Base-by-base conservation (phyloP, 148 eudicot genomes). In the Chenopodium berlandieri region DNA sequence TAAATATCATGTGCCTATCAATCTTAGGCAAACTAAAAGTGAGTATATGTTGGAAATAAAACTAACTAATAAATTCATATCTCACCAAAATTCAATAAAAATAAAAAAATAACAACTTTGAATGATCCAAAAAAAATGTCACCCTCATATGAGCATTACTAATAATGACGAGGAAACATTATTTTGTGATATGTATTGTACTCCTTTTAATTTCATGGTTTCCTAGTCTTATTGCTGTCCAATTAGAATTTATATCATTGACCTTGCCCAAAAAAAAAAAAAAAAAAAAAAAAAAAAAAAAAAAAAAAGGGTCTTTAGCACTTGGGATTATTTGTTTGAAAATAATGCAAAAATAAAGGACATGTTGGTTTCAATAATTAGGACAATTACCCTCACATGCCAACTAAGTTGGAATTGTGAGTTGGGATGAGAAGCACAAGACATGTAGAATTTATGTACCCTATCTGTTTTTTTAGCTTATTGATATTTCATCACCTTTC, bases 281-380 rank as follows among this genome's bases (percentile, higher is more conserved):
- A 5, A 5, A 37, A 6, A 4, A 31, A 31, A 31, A 31, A 40
- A 17, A 46, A 72, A 19, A 71, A 40, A 40, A 40, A 32, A 1
- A 37, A 40, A 40, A 40, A 71, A 5, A 12, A 23, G 75, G 47
- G 30, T 22, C 75, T 22, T 20, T 72, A 19, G 74, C 25, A 47
- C 16, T 47, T 74, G 19, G 20, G 77, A 50, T 7, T 71, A 17
- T 71, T 13, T 71, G 48, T 71, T 40, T 71, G 14, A 19, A 32
- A 19, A 44, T 46, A 44, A 40, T 37, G 5, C 44, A 40, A 34
- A 69, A 27, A 27, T 3, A 31, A 14, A 58, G 25, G 40, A 56
- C 82, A 79, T 74, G 78, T 81, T 81, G 72, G 65, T 74, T 48
- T 74, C 83, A 81, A 81, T 80, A 74, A 81, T 81, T 48, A 81